phyloP scores from a whole-genome alignment of 768 basidiomycete species.

The Rhizopogon rudus region DNA sequence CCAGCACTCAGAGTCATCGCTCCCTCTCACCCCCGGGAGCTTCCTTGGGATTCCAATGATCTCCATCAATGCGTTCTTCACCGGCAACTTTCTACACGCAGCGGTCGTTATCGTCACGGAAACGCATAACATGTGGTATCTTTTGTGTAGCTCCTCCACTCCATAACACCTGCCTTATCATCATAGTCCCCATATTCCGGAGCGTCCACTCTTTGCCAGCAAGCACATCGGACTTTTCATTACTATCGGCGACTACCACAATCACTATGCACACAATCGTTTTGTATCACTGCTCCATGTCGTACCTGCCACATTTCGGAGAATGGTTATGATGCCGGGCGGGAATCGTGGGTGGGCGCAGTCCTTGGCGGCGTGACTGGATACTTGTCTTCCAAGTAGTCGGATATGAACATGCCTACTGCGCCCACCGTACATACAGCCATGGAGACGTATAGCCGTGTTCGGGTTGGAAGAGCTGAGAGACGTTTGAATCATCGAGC shows the following conservation, averaged over 20 bases:
- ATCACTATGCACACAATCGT: neutral
- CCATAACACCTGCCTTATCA: neutral
- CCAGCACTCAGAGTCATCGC: neutral
- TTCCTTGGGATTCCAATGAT: slow-evolving; percentile 20
- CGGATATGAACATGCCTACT: slow-evolving; percentile 43
- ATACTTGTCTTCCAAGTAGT: slow-evolving; percentile 44
- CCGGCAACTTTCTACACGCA: slow-evolving; percentile 17
- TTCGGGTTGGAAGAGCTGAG: slow-evolving; percentile 48
- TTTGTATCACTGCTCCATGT: neutral
- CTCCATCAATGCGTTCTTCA: slow-evolving; percentile 11
- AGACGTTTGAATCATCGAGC: slow-evolving; percentile 4
- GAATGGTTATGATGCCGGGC: neutral
- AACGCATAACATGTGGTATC: neutral
- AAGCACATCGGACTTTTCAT: neutral
- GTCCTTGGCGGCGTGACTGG: slow-evolving; percentile 11
- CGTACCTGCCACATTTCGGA: neutral
- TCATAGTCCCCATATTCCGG: neutral
- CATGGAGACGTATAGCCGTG: slow-evolving; percentile 48
- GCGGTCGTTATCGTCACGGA: slow-evolving; percentile 8
- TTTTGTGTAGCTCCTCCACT: neutral
- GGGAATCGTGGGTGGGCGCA: neutral
- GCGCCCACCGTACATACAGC: slow-evolving; percentile 42
- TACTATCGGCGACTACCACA: neutral
- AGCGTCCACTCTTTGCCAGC: neutral
- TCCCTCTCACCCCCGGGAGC: slow-evolving; percentile 9